Evolutionary conservation across 176 grass and related monocot genomes (phyloP).

Genomic region (Themeda triandra): DNA sequence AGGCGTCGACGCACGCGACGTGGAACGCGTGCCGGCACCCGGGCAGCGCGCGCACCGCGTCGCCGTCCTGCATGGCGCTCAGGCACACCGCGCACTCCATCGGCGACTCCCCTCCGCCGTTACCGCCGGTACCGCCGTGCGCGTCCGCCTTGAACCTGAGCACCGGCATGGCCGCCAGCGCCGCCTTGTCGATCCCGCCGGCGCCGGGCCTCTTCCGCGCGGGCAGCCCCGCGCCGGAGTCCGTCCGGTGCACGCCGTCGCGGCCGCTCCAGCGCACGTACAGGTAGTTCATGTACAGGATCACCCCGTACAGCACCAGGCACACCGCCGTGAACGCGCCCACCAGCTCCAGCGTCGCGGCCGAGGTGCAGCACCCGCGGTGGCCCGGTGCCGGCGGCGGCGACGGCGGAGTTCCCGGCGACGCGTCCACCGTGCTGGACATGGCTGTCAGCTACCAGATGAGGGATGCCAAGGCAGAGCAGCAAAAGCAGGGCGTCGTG

Average conservation of each 20-base stretch:
- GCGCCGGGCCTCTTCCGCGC: conserved; percentile 1
- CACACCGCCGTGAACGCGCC: conserved; percentile 60
- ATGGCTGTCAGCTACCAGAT: background rate
- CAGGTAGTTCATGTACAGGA: conserved; percentile 60
- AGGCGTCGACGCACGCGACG: conserved; percentile 46
- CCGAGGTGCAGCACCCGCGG: conserved; percentile 36
- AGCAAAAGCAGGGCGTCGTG: background rate
- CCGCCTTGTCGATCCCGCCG: conserved; percentile 35
- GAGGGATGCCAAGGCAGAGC: background rate
- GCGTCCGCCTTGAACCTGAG: conserved; percentile 29
- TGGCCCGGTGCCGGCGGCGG: background rate
- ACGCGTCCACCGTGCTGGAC: background rate
- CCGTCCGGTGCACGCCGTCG: conserved; percentile 48
- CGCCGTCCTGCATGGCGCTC: conserved; percentile 53
- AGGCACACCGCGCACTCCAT: conserved; percentile 57
- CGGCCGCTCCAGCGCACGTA: conserved; percentile 49
- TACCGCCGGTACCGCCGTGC: background rate
- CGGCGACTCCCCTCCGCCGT: background rate
- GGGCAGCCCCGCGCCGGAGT: background rate
- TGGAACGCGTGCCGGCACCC: conserved; percentile 57
- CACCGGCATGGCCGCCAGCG: conserved; percentile 47
- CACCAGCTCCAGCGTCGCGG: conserved; percentile 51
- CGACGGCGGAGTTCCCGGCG: background rate
- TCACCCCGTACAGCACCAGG: conserved; percentile 46
- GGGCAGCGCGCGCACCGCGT: conserved; percentile 50